Base-by-base conservation (phyloP, 768 basidiomycete species). In the Auricularia sp. region DNA sequence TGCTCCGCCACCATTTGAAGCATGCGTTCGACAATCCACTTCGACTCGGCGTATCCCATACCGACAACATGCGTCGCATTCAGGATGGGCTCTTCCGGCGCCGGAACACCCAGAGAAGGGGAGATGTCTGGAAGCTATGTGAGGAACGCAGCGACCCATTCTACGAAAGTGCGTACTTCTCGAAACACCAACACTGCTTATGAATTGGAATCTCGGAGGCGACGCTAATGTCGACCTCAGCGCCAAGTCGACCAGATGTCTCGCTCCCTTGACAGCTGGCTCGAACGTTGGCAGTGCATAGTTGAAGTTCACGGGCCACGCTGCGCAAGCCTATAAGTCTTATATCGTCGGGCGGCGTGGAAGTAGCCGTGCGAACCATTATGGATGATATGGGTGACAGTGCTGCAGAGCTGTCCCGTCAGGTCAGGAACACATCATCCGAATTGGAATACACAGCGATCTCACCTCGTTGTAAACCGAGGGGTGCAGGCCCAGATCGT, bases 1-100 rank as follows among this genome's bases (percentile, higher is more conserved):
- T 42, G 29, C 35, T 72, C 62, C 2, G 70, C 67, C 1, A 76
- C 79, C 1, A 47, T 63, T 29, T 69, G 61, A 4, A 83, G 74
- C 6, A 82, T 70, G 73, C 76, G 68, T 69, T 34, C 44, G 6
- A 42, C 65, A 68, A 61, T 77, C 74, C 78, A 79, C 70, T 84
- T 84, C 0, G 74, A 70, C 64, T 81, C 81, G 12, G 78, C 74
- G 61, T 83, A 83, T 0, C 82, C 83, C 16, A 63, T 66, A 1
- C 56, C 56, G 8, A 33, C 56, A 6, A 59, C 56, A 7, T 8
- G 23, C 29, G 4, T 14, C 34, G 34, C 23, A 18, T 59, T 33
- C 7, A 35, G 47, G 47, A 51, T 51, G 18, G 14, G 47, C 47
- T 51, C 47, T 18, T 51, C 47, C 18, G 16, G 47, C 14, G 47